Conservation (phyloP, 768 basidiomycete species). For the Trametes punicea region DNA sequence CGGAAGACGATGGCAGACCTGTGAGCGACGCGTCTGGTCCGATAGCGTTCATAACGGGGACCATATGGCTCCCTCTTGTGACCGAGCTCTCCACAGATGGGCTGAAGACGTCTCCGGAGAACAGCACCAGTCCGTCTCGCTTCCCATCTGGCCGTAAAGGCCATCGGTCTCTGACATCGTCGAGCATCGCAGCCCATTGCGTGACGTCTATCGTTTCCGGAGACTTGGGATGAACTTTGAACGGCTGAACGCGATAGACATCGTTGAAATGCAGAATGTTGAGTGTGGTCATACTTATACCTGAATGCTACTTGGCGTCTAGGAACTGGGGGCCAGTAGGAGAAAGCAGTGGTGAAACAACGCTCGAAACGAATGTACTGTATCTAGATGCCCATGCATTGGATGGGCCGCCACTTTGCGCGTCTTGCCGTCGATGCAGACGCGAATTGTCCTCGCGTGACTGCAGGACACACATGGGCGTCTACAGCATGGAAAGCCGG, state of each 20-base stretch:
- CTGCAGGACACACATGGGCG: not conserved
- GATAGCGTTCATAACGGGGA: conserved; percentile 81
- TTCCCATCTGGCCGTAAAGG: conserved; percentile 41
- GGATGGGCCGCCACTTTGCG: not conserved
- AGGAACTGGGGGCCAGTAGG: not conserved
- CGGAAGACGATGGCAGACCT: conserved; percentile 44
- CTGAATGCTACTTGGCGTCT: not conserved
- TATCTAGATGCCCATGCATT: conserved; percentile 7
- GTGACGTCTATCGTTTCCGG: conserved; percentile 78
- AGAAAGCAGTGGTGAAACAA: not conserved
- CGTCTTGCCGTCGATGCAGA: not conserved
- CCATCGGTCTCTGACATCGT: conserved; percentile 62
- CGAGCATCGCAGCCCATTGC: conserved; percentile 74
- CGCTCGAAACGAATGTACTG: not conserved
- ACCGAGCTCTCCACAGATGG: conserved; percentile 86
- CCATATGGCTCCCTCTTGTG: conserved; percentile 90
- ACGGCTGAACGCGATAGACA: conserved; percentile 76
- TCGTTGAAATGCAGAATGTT: conserved; percentile 75
- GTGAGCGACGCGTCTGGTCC: conserved; percentile 77
- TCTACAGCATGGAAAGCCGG: not conserved
- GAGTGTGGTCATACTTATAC: conserved; percentile 34
- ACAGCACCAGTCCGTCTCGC: conserved; percentile 73
- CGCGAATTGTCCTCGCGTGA: not conserved
- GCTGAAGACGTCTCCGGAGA: conserved; percentile 88
- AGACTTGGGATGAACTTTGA: conserved; percentile 54